Base-by-base conservation (phyloP, 306 rosid genomes). In the Phaseolus lunatus region DNA sequence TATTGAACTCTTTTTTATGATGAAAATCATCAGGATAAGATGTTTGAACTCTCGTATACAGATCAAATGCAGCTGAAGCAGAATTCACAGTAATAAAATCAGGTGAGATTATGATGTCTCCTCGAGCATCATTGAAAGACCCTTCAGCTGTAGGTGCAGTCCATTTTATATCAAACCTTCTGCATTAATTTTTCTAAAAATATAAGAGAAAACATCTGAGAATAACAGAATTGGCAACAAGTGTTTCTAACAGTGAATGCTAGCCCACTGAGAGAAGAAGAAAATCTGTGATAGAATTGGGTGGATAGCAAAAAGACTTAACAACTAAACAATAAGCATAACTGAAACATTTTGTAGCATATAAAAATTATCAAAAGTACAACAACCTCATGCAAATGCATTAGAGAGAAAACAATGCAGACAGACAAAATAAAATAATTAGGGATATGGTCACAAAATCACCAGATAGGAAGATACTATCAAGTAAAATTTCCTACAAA, bases 141-240 rank as follows among this genome's bases (percentile, higher is more conserved):
- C 97, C 98, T 78, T 92, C 97, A 15, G 93, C 94, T 57, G 82
- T 86, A 81, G 97, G 94, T 66, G 97, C 97, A 62, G 81, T 86
- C 98, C 98, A 94, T 73, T 86, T 90, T 77, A 92, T 88, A 80
- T 94, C 96, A 85, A 87, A 88, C 84, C 89, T 86, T 87, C 98
- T 94, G 82, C 75, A 82, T 62, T 67, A 70, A 4, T 56, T 24
- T 23, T 13, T 57, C 13, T 13, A 24, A 58, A n/a, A 58, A 11
- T 54, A 68, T 72, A 19, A 80, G 13, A 44, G 54, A 50, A 78
- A 49, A 56, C 7, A 11, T 9, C 19, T 50, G 64, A 44, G 19
- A 44, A 35, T 43, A 59, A 82, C 44, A 53, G 58, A 53, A 64
- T 24, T 33, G 50, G 72, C 73, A 52, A 48, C 12, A 33, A 26